Percentiles rank a stretch among this genome's conserved stretches.
Conservation (phyloP, 345 rosid species). For the Aquilaria malaccensis region DNA sequence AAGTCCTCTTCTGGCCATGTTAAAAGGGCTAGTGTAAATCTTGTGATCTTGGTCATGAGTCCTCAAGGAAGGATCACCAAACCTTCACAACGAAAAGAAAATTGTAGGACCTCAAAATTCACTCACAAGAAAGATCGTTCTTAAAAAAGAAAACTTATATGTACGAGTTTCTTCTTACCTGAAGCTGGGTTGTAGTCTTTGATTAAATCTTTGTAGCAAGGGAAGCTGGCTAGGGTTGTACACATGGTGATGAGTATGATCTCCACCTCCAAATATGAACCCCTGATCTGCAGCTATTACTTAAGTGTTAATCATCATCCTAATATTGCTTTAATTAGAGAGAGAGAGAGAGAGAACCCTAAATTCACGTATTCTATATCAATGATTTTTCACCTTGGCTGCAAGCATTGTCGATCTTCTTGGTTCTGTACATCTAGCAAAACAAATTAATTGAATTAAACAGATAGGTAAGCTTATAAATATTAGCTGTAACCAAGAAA, state of each 20-base stretch:
- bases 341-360: constrained; percentile 22
- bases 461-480: not conserved
- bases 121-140: not conserved
- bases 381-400: constrained; percentile 37
- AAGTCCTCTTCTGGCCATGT: constrained; percentile 23
- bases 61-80: constrained; percentile 40
- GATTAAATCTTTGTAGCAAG: constrained; percentile 49
- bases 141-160: not conserved
- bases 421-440: constrained; percentile 66
- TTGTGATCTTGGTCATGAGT: constrained; percentile 21
- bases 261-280: constrained; percentile 30
- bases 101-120: not conserved
- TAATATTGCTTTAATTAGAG: not conserved
- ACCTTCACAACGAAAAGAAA: constrained; percentile 20
- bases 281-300: constrained; percentile 35
- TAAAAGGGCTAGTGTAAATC: constrained; percentile 15
- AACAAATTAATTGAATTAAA: not conserved
- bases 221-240: constrained; percentile 60
- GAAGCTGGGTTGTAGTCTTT: constrained; percentile 28
- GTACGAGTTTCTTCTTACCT: not conserved
- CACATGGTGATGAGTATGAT: constrained; percentile 23
- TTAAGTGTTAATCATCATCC: too few relatives aligned
- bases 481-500: constrained; percentile 1
- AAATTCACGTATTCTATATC: constrained; percentile 6
- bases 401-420: constrained; percentile 39